Percentiles rank a stretch among this genome's conserved stretches.
phyloP scores from a whole-genome alignment of 2,329 filamentous ascomycete genomes.

The Fonsecaea monophora region DNA sequence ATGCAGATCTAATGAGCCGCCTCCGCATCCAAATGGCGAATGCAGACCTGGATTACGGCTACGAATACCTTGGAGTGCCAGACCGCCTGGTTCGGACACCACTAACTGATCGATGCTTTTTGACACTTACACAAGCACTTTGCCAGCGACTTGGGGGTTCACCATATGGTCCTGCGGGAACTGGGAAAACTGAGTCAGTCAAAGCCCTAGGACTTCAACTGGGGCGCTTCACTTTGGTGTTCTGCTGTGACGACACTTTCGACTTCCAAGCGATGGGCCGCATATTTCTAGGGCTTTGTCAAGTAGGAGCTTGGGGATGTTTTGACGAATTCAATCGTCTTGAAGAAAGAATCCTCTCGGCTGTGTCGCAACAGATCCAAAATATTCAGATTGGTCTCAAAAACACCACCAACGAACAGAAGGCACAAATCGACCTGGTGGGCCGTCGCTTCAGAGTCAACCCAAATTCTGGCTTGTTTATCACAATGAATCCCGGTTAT shows the following conservation, averaged over 20 bases:
- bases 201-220: slow-evolving; percentile 97
- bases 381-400: slow-evolving; percentile 97
- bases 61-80: slow-evolving; percentile 95
- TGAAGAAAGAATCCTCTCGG: slow-evolving; percentile 95
- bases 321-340: slow-evolving; percentile 99
- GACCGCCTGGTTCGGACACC: slow-evolving; percentile 96
- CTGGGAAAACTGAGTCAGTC: slow-evolving; percentile 98
- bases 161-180: slow-evolving; percentile 95
- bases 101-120: slow-evolving; percentile 96
- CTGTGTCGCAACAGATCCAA: slow-evolving; percentile 98
- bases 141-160: slow-evolving; percentile 95
- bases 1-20: slow-evolving; percentile 81
- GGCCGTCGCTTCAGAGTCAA: slow-evolving; percentile 90
- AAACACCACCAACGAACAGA: slow-evolving; percentile 79
- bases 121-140: slow-evolving; percentile 93
- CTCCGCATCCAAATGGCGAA: slow-evolving; percentile 97
- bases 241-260: slow-evolving; percentile 99
- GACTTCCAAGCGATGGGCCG: slow-evolving; percentile 99
- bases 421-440: slow-evolving; percentile 90
- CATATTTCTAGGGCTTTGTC: slow-evolving; percentile 98
- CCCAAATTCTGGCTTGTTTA: slow-evolving; percentile 95
- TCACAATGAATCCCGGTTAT: slow-evolving; percentile 99
- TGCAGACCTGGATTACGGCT: slow-evolving; percentile 91
- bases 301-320: slow-evolving; percentile 98
- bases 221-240: slow-evolving; percentile 95